Conservation (phyloP, 495 filamentous ascomycete genomes). For the Recurvomyces mirabilis region DNA sequence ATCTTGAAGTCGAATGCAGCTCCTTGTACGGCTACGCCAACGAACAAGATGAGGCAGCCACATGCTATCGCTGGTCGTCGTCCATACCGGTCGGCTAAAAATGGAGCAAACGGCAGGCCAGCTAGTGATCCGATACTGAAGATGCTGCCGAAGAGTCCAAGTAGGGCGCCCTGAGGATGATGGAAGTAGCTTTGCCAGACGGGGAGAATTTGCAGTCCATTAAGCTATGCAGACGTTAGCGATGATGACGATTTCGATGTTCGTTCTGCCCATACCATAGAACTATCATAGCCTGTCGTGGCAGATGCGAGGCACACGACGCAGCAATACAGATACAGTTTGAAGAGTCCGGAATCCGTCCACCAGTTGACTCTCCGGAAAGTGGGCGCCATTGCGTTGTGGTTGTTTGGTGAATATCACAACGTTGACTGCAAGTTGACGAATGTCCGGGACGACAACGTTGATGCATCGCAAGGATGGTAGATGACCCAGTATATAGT, state of each 20-base stretch:
- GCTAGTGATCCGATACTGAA: constrained; percentile 35
- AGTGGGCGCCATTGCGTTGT: too few species aligned
- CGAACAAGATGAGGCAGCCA: constrained; percentile 14
- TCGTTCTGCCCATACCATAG: neutral
- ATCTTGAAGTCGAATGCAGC: constrained; percentile 25
- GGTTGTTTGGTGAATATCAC: too few species aligned
- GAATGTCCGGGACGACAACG: too few species aligned
- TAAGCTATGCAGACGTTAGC: constrained; percentile 19
- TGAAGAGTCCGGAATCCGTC: constrained; percentile 46
- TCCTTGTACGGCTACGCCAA: constrained; percentile 21
- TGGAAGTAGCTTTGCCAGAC: constrained; percentile 21
- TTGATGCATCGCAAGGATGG: too few species aligned
- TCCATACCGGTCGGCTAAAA: constrained; percentile 11
- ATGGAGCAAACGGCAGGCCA: constrained; percentile 30
- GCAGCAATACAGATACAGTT: constrained; percentile 44
- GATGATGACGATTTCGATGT: constrained; percentile 15
- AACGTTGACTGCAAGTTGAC: too few species aligned
- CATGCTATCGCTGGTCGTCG: constrained; percentile 6
- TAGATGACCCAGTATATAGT: too few species aligned
- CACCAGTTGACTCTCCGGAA: constrained; percentile 41
- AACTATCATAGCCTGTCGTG: constrained; percentile 55
- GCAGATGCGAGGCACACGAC: constrained; percentile 52
- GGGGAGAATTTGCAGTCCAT: constrained; percentile 22
- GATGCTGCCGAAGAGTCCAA: constrained; percentile 23
- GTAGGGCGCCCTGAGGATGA: constrained; percentile 18